These are phyloP conservation scores for Dactylonectria estremocensis DNA, from an alignment of 2,329 filamentous ascomycete species.

Conservation along the genomic window DNA sequence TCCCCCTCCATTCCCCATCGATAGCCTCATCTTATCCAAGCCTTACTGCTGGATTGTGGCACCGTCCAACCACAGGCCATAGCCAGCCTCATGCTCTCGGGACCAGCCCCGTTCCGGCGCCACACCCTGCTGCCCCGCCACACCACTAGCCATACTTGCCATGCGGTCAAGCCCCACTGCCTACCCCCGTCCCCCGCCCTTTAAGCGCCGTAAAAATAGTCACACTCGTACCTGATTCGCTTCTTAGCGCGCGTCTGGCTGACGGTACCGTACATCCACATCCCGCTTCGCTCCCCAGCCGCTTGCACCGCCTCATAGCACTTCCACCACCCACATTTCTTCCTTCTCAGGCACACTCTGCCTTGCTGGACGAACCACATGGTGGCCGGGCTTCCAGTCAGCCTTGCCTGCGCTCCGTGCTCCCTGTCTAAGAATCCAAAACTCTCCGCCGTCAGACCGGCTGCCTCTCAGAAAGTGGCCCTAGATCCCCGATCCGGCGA, in stretches of 20 bases:
- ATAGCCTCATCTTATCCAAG: slow-evolving; percentile 19
- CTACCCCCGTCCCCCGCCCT: slow-evolving; percentile 19
- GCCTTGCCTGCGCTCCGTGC: slow-evolving; percentile 39
- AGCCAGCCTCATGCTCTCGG: neutral
- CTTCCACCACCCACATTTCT: neutral
- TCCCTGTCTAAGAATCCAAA: slow-evolving; percentile 25
- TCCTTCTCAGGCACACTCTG: slow-evolving; percentile 23
- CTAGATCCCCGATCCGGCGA: slow-evolving; percentile 26
- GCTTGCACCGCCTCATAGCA: slow-evolving; percentile 39
- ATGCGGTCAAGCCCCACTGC: slow-evolving; percentile 22
- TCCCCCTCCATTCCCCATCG: neutral
- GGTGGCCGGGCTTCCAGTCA: slow-evolving; percentile 29
- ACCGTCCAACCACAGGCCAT: neutral
- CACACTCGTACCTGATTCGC: slow-evolving; percentile 30
- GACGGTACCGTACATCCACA: slow-evolving; percentile 17
- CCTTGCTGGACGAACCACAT: slow-evolving; percentile 25
- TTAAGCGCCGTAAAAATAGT: slow-evolving; percentile 50
- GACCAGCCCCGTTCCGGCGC: slow-evolving; percentile 22
- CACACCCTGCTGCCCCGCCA: slow-evolving; percentile 23
- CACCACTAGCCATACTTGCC: slow-evolving; percentile 13
- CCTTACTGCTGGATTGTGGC: slow-evolving; percentile 3
- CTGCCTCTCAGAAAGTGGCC: slow-evolving; percentile 35
- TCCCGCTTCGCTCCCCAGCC: slow-evolving; percentile 25
- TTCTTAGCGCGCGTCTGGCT: slow-evolving; percentile 43
- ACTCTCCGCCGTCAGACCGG: slow-evolving; percentile 29